Evolutionary conservation across 1,284 basidiomycete species (phyloP).

Genomic region (Wolfiporia cocos): DNA sequence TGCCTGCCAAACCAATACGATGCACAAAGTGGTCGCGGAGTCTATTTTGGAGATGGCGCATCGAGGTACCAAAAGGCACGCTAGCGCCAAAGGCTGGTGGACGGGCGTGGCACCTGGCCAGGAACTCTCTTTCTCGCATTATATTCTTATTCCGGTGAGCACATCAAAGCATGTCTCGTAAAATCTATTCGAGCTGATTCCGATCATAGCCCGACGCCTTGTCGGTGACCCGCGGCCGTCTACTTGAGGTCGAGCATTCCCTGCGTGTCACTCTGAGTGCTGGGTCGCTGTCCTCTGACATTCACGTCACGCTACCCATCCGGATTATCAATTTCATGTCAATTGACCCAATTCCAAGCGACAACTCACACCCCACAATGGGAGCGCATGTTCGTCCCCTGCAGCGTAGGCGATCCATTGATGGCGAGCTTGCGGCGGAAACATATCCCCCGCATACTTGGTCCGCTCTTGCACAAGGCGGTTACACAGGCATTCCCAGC

Average conservation of each 20-base stretch:
- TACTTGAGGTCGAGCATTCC: constrained; percentile 78
- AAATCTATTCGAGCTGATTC: not conserved
- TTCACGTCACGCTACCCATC: constrained; percentile 66
- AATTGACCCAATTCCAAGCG: constrained; percentile 65
- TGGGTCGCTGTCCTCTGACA: constrained; percentile 58
- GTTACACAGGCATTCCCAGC: not conserved
- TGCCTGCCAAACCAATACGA: constrained; percentile 54
- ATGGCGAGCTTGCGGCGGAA: constrained; percentile 3
- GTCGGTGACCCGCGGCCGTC: constrained; percentile 65
- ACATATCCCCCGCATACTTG: not conserved
- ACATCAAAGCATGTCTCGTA: not conserved
- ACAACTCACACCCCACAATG: constrained; percentile 20
- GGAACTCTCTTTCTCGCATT: constrained; percentile 54
- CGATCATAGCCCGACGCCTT: constrained; percentile 59
- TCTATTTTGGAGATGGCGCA: constrained; percentile 63
- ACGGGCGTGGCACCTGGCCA: constrained; percentile 67
- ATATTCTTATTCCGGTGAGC: constrained; percentile 69
- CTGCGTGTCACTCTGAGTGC: constrained; percentile 68
- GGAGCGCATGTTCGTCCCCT: constrained; percentile 16
- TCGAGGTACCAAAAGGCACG: constrained; percentile 56
- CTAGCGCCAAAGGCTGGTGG: constrained; percentile 88
- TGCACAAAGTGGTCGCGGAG: constrained; percentile 62
- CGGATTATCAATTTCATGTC: constrained; percentile 77
- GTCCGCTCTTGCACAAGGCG: not conserved
- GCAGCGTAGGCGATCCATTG: constrained; percentile 9